Conservation (phyloP, 1,284 basidiomycete genomes). For the Tilletia setariae region DNA sequence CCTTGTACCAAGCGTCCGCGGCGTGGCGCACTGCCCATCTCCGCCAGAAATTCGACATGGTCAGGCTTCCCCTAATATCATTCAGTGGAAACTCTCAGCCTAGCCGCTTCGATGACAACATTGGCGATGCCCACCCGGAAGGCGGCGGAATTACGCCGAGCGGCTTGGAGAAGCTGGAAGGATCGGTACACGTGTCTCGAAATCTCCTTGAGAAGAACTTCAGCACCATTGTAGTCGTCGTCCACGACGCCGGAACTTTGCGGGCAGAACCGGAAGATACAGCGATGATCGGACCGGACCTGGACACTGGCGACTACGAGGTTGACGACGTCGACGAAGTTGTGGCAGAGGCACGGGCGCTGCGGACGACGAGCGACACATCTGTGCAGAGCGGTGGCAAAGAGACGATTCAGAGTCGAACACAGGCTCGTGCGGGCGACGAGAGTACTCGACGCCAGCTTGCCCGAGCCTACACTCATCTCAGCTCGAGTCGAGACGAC, state of each 20-base stretch:
- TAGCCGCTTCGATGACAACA: neutral
- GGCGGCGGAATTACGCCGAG: neutral
- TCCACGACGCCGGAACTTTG: conserved; percentile 4
- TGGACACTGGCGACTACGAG: neutral
- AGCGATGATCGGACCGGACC: neutral
- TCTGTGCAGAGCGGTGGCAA: neutral
- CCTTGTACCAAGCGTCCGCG: neutral
- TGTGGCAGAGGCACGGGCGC: neutral
- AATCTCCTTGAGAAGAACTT: neutral
- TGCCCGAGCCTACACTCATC: neutral
- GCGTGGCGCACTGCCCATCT: conserved; percentile 10
- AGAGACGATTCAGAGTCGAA: neutral
- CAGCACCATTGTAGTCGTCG: neutral
- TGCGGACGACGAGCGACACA: neutral
- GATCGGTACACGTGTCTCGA: conserved; percentile 1
- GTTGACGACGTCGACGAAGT: neutral
- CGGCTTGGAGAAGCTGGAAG: neutral
- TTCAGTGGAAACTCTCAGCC: neutral
- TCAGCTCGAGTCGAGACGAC: conserved; percentile 2
- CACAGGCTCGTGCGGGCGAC: neutral
- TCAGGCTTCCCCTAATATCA: neutral
- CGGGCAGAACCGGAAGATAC: neutral
- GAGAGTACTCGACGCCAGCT: neutral
- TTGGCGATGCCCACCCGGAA: neutral
- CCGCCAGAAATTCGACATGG: neutral